phyloP scores from a whole-genome alignment of 2,329 filamentous ascomycete genomes.

The Colletotrichum sp. region DNA sequence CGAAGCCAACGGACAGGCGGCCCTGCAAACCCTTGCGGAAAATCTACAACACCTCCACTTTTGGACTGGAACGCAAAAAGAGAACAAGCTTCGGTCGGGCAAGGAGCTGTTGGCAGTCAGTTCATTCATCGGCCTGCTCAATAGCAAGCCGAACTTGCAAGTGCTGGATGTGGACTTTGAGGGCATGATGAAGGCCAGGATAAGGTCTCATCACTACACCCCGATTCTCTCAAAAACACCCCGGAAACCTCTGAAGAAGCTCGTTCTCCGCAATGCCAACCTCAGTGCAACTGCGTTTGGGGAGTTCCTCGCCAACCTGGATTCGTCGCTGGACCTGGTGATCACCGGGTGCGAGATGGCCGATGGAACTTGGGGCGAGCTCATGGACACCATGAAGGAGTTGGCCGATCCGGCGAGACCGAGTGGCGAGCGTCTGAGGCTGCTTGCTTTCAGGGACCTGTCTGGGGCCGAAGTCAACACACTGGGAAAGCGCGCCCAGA shows the following conservation, averaged over 20 bases:
- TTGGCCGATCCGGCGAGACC: background rate
- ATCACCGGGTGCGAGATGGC: background rate
- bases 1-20: background rate
- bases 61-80: background rate
- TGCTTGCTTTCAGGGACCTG: background rate
- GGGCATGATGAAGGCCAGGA: background rate
- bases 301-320: background rate
- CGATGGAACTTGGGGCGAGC: background rate
- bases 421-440: background rate
- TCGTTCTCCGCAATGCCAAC: background rate
- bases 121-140: background rate
- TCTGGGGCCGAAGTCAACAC: background rate
- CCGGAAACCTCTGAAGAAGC: background rate
- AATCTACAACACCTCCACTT: background rate
- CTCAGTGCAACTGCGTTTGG: background rate
- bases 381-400: background rate
- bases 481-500: too few species aligned
- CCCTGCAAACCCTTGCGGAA: background rate
- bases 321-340: background rate
- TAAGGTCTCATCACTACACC: background rate
- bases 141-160: background rate
- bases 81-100: background rate
- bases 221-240: too few species aligned
- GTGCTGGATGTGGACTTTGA: background rate
- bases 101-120: background rate